A percentile compares a stretch with the other conserved stretches of the same genome.
These are phyloP conservation scores for Phytopythium ostracodes DNA, from an alignment of 352 stramenopile species.

Conservation along the genomic window DNA sequence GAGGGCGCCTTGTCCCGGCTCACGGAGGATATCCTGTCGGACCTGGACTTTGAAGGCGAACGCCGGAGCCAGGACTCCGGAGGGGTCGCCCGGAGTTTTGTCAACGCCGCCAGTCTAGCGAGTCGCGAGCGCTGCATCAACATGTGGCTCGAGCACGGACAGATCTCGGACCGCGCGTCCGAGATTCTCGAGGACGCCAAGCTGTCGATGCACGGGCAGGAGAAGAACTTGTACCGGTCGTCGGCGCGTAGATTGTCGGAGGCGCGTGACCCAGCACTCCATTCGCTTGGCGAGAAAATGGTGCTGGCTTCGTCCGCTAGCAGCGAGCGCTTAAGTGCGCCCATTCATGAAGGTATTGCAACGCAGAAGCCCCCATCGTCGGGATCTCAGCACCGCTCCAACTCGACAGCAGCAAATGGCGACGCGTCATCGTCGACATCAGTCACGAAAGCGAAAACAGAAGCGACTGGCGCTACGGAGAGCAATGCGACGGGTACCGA, in stretches of 20 bases:
- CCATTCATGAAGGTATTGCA: slow-evolving; percentile 5
- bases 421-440: background rate
- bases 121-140: slow-evolving; percentile 70
- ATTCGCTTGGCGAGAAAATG: slow-evolving; percentile 63
- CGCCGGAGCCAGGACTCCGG: slow-evolving; percentile 1
- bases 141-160: slow-evolving; percentile 76
- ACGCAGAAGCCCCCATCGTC: background rate
- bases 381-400: background rate
- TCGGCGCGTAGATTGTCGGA: slow-evolving; percentile 58
- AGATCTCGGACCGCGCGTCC: slow-evolving; percentile 76
- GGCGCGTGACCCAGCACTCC: slow-evolving; percentile 61
- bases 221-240: slow-evolving; percentile 77
- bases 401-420: background rate
- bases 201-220: slow-evolving; percentile 70
- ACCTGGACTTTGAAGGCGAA: slow-evolving; percentile 26
- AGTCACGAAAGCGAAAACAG: background rate
- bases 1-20: slow-evolving; percentile 46
- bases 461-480: slow-evolving; percentile 1
- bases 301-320: slow-evolving; percentile 30
- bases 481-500: background rate
- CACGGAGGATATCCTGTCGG: slow-evolving; percentile 41
- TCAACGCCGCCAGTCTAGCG: slow-evolving; percentile 14
- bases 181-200: slow-evolving; percentile 84
- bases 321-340: slow-evolving; percentile 15
- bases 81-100: background rate